These are phyloP conservation scores for Scheffersomyces coipomensis DNA, from an alignment of 805 yeast genomes.

Conservation along the genomic window DNA sequence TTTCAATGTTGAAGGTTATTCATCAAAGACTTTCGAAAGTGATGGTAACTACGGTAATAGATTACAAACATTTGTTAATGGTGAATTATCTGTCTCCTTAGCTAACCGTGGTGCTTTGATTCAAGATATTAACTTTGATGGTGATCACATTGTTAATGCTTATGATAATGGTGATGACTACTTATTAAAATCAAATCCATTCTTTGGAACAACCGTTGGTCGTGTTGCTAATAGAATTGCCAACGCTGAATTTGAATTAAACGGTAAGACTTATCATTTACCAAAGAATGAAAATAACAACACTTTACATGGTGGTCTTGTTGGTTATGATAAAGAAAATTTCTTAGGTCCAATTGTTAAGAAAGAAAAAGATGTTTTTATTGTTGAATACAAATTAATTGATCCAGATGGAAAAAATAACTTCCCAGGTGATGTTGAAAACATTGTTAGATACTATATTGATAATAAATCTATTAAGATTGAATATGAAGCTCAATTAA, in stretches of 20 bases:
- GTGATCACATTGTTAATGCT: conserved; percentile 38
- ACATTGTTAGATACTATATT: conserved; percentile 46
- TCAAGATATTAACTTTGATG: conserved; percentile 40
- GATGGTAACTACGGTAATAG: conserved; percentile 27
- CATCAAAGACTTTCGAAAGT: conserved; percentile 27
- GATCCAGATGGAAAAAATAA: conserved; percentile 53
- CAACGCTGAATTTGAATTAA: conserved; percentile 40
- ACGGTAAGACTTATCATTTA: conserved; percentile 40
- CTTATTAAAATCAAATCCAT: conserved; percentile 39
- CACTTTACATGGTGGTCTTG: conserved; percentile 54
- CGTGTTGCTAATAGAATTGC: conserved; percentile 61
- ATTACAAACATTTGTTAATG: conserved; percentile 29
- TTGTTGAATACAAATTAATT: conserved; percentile 36
- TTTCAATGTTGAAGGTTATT: conserved; percentile 34
- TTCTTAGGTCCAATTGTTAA: conserved; percentile 56
- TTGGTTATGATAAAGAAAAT: conserved; percentile 49
- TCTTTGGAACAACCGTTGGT: conserved; percentile 65
- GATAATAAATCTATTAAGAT: conserved; percentile 37
- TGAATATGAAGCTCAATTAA: conserved; percentile 46
- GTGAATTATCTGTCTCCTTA: conserved; percentile 36
- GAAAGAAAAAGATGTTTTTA: conserved; percentile 24
- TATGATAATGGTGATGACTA: conserved; percentile 33
- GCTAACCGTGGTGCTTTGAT: conserved; percentile 54
- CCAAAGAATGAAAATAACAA: conserved; percentile 39
- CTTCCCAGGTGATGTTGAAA: conserved; percentile 58